Evolutionary conservation across 202 grass and related monocot genomes (phyloP).

Genomic region (Zizania palustris): DNA sequence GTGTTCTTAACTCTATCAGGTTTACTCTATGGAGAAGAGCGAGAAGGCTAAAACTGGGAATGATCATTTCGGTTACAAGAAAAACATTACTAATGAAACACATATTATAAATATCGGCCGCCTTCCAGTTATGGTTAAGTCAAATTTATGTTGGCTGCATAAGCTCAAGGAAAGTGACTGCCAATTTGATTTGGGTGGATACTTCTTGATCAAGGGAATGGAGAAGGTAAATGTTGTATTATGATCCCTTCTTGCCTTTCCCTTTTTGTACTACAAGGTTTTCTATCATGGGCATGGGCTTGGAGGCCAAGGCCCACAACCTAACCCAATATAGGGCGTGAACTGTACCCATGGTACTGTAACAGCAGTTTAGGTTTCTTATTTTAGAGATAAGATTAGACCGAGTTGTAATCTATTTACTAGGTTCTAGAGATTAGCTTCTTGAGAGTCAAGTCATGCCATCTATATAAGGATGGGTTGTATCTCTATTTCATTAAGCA

Average conservation of each 20-base stretch:
- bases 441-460: no score
- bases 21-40: conserved; percentile 80
- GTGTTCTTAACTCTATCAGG: conserved; percentile 52
- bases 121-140: conserved; percentile 92
- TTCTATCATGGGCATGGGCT: no score
- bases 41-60: conserved; percentile 83
- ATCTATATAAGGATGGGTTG: no score
- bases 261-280: neutral
- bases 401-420: no score
- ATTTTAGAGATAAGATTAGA: no score
- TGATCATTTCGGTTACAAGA: conserved; percentile 63
- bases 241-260: conserved; percentile 20
- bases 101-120: conserved; percentile 58
- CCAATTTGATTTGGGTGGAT: conserved; percentile 88
- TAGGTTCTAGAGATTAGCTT: neutral
- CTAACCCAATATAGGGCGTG: no score
- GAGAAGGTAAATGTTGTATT: conserved; percentile 74
- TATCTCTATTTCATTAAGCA: no score
- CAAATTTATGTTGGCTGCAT: conserved; percentile 81
- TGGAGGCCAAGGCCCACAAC: no score
- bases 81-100: conserved; percentile 54
- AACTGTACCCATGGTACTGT: no score
- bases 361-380: no score
- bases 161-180: conserved; percentile 70
- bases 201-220: conserved; percentile 99